Base-by-base conservation (phyloP, 768 basidiomycete genomes). In the Amanita rubescens region DNA sequence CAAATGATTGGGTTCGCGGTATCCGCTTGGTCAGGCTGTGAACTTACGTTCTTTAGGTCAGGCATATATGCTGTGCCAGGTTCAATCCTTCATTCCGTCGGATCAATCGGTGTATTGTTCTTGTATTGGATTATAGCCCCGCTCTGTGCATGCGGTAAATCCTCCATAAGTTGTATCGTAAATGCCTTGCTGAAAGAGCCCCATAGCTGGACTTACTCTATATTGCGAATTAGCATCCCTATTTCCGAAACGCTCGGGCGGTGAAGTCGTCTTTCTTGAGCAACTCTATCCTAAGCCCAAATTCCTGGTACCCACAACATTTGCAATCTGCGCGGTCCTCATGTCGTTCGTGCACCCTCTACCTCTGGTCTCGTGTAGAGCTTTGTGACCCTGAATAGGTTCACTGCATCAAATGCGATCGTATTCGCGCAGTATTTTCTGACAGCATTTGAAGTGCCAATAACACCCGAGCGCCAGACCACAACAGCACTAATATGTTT, bases 211-310 rank as follows among this genome's bases (percentile, higher is more conserved):
- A 1, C 59, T 75, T 30, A 57, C 66, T 8, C 48, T 73, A 2
- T 78, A 72, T 55, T 68, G 68, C 24, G 77, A 79, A 60, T 63
- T 74, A 8, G 75, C 74, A 1, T 70, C 72, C 20, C 71, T 76
- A 68, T 78, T 75, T 57, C 77, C 78, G 0, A 57, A 71, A 42
- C 63, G 78, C 19, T 75, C 75, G 12, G 77, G 77, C 0, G 78
- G 71, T 12, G 75, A 78, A 58, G 76, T 78, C 11, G 77, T 73
- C 3, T 78, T 72, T 51, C 67, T 77, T 14, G 75, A 76, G 43
- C 68, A 73, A 60, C 73, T 74, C 3, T 77, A 75, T 45, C 72
- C 72, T 12, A 61, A 66, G 25, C 76, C 76, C 3, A 68, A 65
- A 27, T 73, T 72, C 57, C 63, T 77, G 41, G 69, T 79, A 7